phyloP scores from a whole-genome alignment of 345 rosid genomes.

The Moricandia arvensis region DNA sequence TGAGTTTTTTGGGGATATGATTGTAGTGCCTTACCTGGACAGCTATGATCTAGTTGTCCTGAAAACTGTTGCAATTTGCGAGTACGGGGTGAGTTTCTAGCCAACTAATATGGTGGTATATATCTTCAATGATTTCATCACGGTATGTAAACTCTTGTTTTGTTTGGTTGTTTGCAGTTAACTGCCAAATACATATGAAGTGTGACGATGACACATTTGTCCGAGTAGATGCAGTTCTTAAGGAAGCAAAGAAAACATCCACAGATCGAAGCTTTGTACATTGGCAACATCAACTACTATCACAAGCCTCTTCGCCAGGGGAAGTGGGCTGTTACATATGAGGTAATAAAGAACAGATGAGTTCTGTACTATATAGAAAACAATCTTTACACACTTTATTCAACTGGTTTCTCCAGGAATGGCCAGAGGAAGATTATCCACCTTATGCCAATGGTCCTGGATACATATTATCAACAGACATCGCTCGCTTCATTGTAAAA shows the following conservation, averaged over 20 bases:
- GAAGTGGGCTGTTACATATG: constrained; percentile 79
- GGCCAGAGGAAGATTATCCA: constrained; percentile 87
- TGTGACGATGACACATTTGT: constrained; percentile 81
- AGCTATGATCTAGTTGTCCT: constrained; percentile 66
- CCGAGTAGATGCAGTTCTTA: constrained; percentile 55
- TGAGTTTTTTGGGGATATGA: constrained; percentile 64
- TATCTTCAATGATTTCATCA: not conserved
- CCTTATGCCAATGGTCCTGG: constrained; percentile 87
- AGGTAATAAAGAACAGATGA: constrained; percentile 43
- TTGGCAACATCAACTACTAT: constrained; percentile 73
- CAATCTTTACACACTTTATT: not conserved
- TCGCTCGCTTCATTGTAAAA: constrained; percentile 50
- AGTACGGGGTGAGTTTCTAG: constrained; percentile 55
- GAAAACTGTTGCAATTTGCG: constrained; percentile 76
- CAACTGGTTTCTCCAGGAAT: constrained; percentile 46
- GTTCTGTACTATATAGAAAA: not conserved
- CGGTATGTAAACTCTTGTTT: not conserved
- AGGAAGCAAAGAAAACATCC: constrained; percentile 49
- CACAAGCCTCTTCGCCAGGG: constrained; percentile 73
- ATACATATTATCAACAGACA: constrained; percentile 61
- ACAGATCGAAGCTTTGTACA: constrained; percentile 51
- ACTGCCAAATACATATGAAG: constrained; percentile 65
- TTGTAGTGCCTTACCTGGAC: constrained; percentile 67
- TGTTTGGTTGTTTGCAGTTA: constrained; percentile 39
- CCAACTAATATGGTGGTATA: not conserved